Percentiles rank a stretch among this genome's conserved stretches.
Conservation (phyloP, 2,329 filamentous ascomycete species). For the Akanthomyces muscarius region DNA sequence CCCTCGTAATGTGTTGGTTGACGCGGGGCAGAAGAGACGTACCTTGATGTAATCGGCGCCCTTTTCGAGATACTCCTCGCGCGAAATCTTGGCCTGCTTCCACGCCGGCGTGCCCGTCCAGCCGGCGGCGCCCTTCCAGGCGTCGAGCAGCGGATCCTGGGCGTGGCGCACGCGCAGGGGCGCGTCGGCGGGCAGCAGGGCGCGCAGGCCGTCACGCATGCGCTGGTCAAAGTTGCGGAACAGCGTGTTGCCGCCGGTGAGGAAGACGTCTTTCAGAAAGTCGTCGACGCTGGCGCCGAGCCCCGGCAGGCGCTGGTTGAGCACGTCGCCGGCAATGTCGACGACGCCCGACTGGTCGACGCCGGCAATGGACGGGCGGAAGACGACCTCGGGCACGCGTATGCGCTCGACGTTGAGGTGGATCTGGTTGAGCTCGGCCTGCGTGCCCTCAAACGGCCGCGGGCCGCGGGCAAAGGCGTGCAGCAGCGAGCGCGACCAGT, state of each 20-base stretch:
- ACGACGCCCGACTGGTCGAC: constrained; percentile 90
- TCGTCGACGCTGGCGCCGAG: constrained; percentile 53
- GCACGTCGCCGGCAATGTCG: constrained; percentile 86
- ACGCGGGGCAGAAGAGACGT: not conserved
- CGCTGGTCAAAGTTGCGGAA: constrained; percentile 85
- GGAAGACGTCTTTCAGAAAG: constrained; percentile 80
- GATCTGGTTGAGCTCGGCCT: constrained; percentile 77
- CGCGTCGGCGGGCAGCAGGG: constrained; percentile 65
- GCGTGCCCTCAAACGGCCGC: constrained; percentile 79
- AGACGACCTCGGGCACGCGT: constrained; percentile 87
- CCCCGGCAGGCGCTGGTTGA: constrained; percentile 71
- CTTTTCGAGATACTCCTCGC: constrained; percentile 86
- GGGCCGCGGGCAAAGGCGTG: constrained; percentile 89
- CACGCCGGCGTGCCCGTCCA: constrained; percentile 67
- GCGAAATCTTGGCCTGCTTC: constrained; percentile 64
- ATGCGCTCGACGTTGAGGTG: constrained; percentile 97
- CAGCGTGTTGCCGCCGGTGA: constrained; percentile 89
- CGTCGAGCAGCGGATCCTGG: constrained; percentile 73
- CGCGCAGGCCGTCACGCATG: constrained; percentile 66
- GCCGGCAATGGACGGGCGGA: constrained; percentile 87
- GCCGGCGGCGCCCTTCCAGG: constrained; percentile 86
- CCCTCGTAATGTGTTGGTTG: no score
- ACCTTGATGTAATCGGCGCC: constrained; percentile 91
- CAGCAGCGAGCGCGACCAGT: constrained; percentile 89
- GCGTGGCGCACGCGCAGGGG: constrained; percentile 70